Evolutionary conservation across 1,139 yeast genomes (phyloP).

Genomic region (Hemisphaericaspora lyxosophila): DNA sequence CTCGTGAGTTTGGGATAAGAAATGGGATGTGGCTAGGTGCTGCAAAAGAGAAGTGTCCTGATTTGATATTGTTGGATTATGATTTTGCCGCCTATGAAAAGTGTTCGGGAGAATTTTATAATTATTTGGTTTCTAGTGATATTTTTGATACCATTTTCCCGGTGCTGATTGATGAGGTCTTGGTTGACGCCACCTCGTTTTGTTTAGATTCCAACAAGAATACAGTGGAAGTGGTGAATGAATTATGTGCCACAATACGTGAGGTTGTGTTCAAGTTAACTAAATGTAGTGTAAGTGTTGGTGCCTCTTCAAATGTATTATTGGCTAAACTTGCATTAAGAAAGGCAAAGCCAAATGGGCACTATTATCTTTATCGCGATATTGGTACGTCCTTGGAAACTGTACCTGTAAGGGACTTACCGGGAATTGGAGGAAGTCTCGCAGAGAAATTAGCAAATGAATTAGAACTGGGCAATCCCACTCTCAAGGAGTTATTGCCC

Average conservation of each 20-base stretch:
- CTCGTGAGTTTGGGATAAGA: slow-evolving; percentile 67
- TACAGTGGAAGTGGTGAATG: slow-evolving; percentile 18
- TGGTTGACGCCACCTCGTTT: slow-evolving; percentile 61
- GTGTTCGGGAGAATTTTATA: slow-evolving; percentile 46
- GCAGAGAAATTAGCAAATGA: slow-evolving; percentile 15
- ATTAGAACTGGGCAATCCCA: slow-evolving; percentile 12
- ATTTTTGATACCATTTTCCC: slow-evolving; percentile 69
- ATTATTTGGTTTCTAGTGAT: slow-evolving; percentile 49
- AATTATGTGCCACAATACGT: slow-evolving; percentile 44
- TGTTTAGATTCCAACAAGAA: slow-evolving; percentile 15
- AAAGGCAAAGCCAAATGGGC: slow-evolving; percentile 81
- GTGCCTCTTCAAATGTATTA: slow-evolving; percentile 68
- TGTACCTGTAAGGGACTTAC: slow-evolving; percentile 60
- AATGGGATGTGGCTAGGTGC: slow-evolving; percentile 88
- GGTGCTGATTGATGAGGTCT: slow-evolving; percentile 87
- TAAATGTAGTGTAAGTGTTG: slow-evolving; percentile 73
- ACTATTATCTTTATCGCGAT: slow-evolving; percentile 33
- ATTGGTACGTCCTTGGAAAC: slow-evolving; percentile 38
- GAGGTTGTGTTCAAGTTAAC: slow-evolving; percentile 46
- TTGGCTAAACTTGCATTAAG: slow-evolving; percentile 76
- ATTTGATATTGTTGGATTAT: slow-evolving; percentile 60
- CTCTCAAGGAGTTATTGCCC: slow-evolving; percentile 33
- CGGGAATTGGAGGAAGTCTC: slow-evolving; percentile 77
- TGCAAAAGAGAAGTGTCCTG: slow-evolving; percentile 68
- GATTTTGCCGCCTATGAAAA: slow-evolving; percentile 73